These are phyloP conservation scores for Trichosanthes cucumerina DNA, from an alignment of 306 rosid genomes.

Conservation along the genomic window DNA sequence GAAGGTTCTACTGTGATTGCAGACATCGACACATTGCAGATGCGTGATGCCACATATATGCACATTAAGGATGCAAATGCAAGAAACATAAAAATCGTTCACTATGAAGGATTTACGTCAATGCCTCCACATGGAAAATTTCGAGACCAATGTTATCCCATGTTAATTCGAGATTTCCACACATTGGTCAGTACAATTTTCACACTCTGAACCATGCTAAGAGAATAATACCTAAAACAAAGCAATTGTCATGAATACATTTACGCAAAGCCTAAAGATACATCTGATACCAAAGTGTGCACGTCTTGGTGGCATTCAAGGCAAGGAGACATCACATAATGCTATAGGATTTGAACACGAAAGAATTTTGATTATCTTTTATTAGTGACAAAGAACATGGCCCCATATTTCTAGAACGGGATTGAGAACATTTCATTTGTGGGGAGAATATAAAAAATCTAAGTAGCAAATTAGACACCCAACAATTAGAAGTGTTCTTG, in stretches of 20 bases:
- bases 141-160: not conserved
- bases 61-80: not conserved
- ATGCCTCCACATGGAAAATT: not conserved
- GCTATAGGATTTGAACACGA: not conserved
- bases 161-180: not conserved
- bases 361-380: not conserved
- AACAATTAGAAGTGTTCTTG: not conserved
- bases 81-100: not conserved
- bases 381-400: not conserved
- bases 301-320: not conserved
- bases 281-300: not conserved
- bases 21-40: not conserved
- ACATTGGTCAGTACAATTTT: not conserved
- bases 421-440: not conserved
- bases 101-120: not conserved
- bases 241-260: not conserved
- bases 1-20: not conserved
- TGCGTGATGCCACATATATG: not conserved
- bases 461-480: not conserved
- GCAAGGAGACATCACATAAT: not conserved
- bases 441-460: not conserved
- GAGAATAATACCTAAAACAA: not conserved
- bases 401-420: not conserved
- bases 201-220: not conserved
- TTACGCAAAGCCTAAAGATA: not conserved